These are phyloP conservation scores for Macrocybe gigantea DNA, from an alignment of 768 basidiomycete genomes.

Conservation along the genomic window DNA sequence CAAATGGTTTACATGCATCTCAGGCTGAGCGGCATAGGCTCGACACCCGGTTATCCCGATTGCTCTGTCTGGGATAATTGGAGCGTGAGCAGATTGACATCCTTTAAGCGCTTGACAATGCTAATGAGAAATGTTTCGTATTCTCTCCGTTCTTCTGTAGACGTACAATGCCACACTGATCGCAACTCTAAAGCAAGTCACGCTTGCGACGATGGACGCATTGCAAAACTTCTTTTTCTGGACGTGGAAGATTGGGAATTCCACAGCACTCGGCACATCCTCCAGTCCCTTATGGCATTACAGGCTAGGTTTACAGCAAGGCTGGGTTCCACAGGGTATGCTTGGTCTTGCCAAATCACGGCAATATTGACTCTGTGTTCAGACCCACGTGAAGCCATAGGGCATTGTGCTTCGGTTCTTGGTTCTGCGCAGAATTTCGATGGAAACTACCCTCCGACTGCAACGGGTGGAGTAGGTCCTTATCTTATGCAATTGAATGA, in stretches of 20 bases:
- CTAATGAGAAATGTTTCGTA: not conserved
- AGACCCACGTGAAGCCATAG: constrained; percentile 59
- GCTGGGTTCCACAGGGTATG: constrained; percentile 56
- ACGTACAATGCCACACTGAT: constrained; percentile 57
- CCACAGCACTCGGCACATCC: constrained; percentile 52
- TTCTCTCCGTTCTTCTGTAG: constrained; percentile 16
- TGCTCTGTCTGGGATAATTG: constrained; percentile 40
- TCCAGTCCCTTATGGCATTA: constrained; percentile 38
- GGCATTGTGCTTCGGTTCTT: constrained; percentile 54
- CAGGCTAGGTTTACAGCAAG: constrained; percentile 48
- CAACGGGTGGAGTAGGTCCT: constrained; percentile 47
- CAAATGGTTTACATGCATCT: constrained; percentile 1
- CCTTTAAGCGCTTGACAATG: not conserved
- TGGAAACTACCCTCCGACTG: constrained; percentile 43
- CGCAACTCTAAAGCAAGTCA: constrained; percentile 54
- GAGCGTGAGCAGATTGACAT: constrained; percentile 23
- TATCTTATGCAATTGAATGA: constrained; percentile 18
- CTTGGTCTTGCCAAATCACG: not conserved
- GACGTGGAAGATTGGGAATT: constrained; percentile 94
- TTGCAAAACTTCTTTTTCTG: constrained; percentile 94
- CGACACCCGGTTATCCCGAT: constrained; percentile 25
- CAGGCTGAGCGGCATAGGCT: constrained; percentile 43
- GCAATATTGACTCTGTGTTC: constrained; percentile 5
- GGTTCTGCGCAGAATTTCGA: constrained; percentile 21
- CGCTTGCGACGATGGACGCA: constrained; percentile 82